Evolutionary conservation across 179 eudicot genomes (phyloP), one percentile per base, ranked within the genome.

Genomic region (Silene noctiflora): DNA sequence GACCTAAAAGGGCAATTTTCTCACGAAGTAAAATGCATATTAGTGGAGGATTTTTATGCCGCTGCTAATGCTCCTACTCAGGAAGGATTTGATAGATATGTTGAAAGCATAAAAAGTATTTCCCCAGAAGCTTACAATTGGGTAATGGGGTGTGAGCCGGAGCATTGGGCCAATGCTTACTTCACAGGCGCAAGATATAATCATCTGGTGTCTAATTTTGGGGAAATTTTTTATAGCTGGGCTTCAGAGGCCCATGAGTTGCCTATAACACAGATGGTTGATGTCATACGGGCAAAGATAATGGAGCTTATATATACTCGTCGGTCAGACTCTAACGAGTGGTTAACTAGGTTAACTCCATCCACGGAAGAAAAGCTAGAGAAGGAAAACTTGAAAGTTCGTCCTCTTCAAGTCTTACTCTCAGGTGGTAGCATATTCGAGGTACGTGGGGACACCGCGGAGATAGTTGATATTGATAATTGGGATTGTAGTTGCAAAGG

Each of bases 211-310:
- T 92, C 95, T 21, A 89, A 94, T 78, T 92, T 92, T 68, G 97
- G 97, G 42, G 93, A 91, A 72, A 59, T 86, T 19, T 88, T 94
- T 33, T 91, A 92, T 78, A 85, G 88, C 71, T 92, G 98, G 98
- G 96, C 87, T 31, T 88, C 98, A 10, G 98, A 92, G 59, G 98
- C 91, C 2, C 88, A 92, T 76, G 97, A 92, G 69, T 85, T 94
- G 64, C 96, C 98, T 69, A 92, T 94, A 75, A 93, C 94, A 71
- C 96, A 89, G 74, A 89, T 94, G 98, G 91, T 94, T 10, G 96
- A 94, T 80, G 86, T 89, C 5, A 87, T 94, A 44, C 85, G 96
- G n/a, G 83, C 81, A 44, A 94, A 91, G 85, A 86, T 94, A 59
- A 86, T 84, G 84, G 98, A 94, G 53, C 61, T 89, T 60, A 88